phyloP scores from a whole-genome alignment of 2,329 filamentous ascomycete genomes.

The Aplosporella prunicola region DNA sequence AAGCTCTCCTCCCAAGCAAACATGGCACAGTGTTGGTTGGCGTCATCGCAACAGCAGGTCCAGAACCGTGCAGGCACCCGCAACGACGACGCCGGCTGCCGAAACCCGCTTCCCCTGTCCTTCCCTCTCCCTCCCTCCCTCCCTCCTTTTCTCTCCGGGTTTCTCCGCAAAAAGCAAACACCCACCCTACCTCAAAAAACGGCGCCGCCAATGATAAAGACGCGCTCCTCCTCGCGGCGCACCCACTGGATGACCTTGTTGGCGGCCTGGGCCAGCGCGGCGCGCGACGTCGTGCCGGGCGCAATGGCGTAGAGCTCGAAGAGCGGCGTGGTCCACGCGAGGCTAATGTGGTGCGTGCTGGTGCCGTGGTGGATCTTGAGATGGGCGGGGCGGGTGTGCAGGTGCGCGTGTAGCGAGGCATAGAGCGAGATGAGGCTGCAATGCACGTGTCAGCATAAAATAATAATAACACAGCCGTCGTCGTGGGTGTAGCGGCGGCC shows the following conservation, averaged over 20 bases:
- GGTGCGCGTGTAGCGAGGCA: constrained; percentile 68
- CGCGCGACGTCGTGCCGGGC: constrained; percentile 54
- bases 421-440: constrained; percentile 72
- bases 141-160: too few relatives aligned
- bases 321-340: constrained; percentile 83
- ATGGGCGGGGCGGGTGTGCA: constrained; percentile 63
- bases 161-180: too few relatives aligned
- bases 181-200: too few relatives aligned
- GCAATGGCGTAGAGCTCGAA: constrained; percentile 97
- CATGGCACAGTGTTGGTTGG: too few relatives aligned
- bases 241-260: constrained; percentile 90
- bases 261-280: constrained; percentile 70
- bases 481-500: too few relatives aligned
- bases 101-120: too few relatives aligned
- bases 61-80: too few relatives aligned
- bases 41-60: too few relatives aligned
- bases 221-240: constrained; percentile 77
- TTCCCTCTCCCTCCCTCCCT: too few relatives aligned
- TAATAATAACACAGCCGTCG: not conserved
- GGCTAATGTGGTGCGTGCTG: constrained; percentile 58
- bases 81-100: too few relatives aligned
- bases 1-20: too few relatives aligned
- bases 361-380: constrained; percentile 78
- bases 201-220: constrained; percentile 97
- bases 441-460: not conserved